phyloP scores from a whole-genome alignment of 768 basidiomycete genomes.

The Kwoniella shandongensis region DNA sequence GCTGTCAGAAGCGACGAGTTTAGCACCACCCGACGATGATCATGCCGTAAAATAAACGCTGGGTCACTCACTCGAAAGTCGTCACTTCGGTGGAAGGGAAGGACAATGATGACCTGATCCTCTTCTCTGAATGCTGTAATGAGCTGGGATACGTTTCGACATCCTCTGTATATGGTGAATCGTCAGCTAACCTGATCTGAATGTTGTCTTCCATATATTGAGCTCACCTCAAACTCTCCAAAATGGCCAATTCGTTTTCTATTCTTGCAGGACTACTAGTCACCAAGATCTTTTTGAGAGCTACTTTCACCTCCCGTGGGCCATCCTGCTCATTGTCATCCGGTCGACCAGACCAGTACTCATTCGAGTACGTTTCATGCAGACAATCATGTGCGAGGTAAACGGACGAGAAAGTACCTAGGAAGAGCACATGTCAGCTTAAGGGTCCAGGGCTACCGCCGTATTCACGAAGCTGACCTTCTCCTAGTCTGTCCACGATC shows the following conservation, averaged over 20 bases:
- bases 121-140: conserved; percentile 88
- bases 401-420: conserved; percentile 97
- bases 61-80: conserved; percentile 78
- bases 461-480: conserved; percentile 60
- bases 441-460: background rate
- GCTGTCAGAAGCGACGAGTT: conserved; percentile 52
- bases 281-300: conserved; percentile 94
- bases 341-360: conserved; percentile 56
- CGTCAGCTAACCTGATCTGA: background rate
- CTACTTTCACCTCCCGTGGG: conserved; percentile 64
- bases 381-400: conserved; percentile 89
- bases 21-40: background rate
- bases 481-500: conserved; percentile 86
- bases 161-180: conserved; percentile 59
- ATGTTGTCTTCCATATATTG: too few species aligned
- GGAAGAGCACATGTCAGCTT: background rate
- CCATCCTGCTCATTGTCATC: conserved; percentile 3
- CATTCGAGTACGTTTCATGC: conserved; percentile 62
- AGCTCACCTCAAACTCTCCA: conserved; percentile 64
- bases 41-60: background rate
- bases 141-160: conserved; percentile 83
- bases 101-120: conserved; percentile 89
- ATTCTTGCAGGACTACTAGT: conserved; percentile 92
- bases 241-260: conserved; percentile 84
- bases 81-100: conserved; percentile 88